Percentiles rank a stretch among this genome's conserved stretches.
phyloP scores from a whole-genome alignment of 257 asterid genomes.

The Scutellaria minor region DNA sequence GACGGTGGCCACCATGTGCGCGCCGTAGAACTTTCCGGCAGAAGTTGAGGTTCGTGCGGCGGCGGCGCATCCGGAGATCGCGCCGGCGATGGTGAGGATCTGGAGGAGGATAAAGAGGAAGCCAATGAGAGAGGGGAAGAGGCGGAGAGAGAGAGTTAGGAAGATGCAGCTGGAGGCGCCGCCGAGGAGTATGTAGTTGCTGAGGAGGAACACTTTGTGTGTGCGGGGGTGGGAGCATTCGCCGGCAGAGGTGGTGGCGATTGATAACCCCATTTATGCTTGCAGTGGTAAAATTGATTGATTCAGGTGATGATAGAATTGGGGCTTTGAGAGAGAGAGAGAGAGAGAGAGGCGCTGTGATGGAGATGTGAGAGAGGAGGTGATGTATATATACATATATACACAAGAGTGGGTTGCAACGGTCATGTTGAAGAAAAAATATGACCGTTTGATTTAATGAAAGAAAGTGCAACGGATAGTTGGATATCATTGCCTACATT shows the following conservation, averaged over 20 bases:
- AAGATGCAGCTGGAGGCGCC: conserved; percentile 84
- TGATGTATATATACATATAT: conserved; percentile 7
- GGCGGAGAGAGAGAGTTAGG: conserved; percentile 82
- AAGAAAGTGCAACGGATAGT: conserved; percentile 41
- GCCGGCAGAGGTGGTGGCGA: conserved; percentile 38
- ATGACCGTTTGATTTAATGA: conserved; percentile 39
- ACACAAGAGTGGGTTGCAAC: conserved; percentile 29
- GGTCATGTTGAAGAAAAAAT: conserved; percentile 43
- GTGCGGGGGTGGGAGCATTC: conserved; percentile 48
- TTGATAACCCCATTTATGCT: conserved; percentile 43
- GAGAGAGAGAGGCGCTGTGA: background rate
- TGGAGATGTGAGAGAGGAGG: conserved; percentile 22
- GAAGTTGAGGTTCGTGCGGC: conserved; percentile 55
- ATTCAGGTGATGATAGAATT: background rate
- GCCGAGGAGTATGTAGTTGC: conserved; percentile 70
- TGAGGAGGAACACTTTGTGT: conserved; percentile 60
- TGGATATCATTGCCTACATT: background rate
- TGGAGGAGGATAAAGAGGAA: conserved; percentile 79
- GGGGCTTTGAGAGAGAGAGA: conserved; percentile 20
- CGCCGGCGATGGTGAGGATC: conserved; percentile 64
- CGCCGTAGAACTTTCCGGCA: conserved; percentile 75
- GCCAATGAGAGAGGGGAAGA: conserved; percentile 66
- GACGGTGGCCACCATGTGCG: conserved; percentile 88
- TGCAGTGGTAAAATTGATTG: background rate
- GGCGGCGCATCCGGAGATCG: conserved; percentile 72